Evolutionary conservation across 2,329 filamentous ascomycete species (phyloP), one percentile per base, ranked within the genome.

Genomic region (Scytalidium sp.): DNA sequence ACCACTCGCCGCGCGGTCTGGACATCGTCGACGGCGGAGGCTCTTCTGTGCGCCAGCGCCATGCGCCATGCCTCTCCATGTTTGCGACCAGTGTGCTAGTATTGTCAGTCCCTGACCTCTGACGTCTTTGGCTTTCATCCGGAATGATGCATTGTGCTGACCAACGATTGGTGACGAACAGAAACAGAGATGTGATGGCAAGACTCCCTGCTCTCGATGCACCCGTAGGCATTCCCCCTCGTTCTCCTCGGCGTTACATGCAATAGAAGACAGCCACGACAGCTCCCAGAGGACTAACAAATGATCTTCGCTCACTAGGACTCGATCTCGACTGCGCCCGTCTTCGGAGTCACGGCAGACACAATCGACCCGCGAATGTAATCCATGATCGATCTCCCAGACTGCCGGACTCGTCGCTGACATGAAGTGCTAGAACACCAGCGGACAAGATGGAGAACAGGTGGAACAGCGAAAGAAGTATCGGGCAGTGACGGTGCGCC

Each of bases 161-260:
- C 20, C 29, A 10, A 8, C 11, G 29, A 36, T 21, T 19, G 17
- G 44, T 19, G 7, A 7, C 3, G 5, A 36, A 10, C n/a, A 47
- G 45, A 47, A 47, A n/a, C 45, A 47, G 36, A 21, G 45, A 41
- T 47, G 45, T 41, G 32, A 47, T 25, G 45, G 45, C 8, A 22
- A 41, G 20, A 41, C 15, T 41, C 45, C 45, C 4, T 47, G 45
- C 15, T 47, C 45, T 15, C 20, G 45, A 23, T 47, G 45, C 29
- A 3, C 2, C 29, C 45, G 45, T 47, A 32, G 15, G 44, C 21
- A 27, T 27, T 27, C 25, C 13, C 17, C 5, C 17, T n/a, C 32
- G 13, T 36, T 4, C 13, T n/a, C 32, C 5, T 36, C 13, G 11
- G 11, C 32, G 17, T 15, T 15, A 36, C 13, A n/a, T 36, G n/a